These are phyloP conservation scores for Trichoderma sp. DNA, from an alignment of 2,329 filamentous ascomycete genomes.

Conservation along the genomic window DNA sequence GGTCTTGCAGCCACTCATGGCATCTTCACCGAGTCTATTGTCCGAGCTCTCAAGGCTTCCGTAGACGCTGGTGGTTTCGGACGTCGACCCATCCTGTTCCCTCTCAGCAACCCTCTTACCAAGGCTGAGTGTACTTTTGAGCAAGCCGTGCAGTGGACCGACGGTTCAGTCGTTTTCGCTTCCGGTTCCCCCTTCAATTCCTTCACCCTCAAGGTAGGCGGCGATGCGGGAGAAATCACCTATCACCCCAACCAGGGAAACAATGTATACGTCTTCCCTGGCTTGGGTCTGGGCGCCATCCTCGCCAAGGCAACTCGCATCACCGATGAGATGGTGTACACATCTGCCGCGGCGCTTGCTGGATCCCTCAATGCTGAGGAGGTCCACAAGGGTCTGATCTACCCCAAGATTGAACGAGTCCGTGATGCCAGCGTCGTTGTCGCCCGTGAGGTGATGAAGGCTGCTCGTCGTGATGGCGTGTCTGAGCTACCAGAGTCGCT, in stretches of 20 bases:
- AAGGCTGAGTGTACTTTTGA: slow-evolving; percentile 99
- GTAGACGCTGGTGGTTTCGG: slow-evolving; percentile 68
- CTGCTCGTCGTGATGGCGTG: slow-evolving; percentile 81
- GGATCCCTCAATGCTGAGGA: slow-evolving; percentile 80
- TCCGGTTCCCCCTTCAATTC: slow-evolving; percentile 90
- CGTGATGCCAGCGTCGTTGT: slow-evolving; percentile 86
- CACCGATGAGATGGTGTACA: slow-evolving; percentile 97
- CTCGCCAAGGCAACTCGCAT: slow-evolving; percentile 83
- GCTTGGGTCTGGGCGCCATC: slow-evolving; percentile 91
- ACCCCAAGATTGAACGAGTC: slow-evolving; percentile 89
- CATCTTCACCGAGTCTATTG: slow-evolving; percentile 86
- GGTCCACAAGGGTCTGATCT: slow-evolving; percentile 80
- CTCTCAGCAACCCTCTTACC: slow-evolving; percentile 91
- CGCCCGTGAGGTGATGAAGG: slow-evolving; percentile 89
- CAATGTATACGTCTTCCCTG: slow-evolving; percentile 93
- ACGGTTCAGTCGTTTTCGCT: slow-evolving; percentile 89
- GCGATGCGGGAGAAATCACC: slow-evolving; percentile 60
- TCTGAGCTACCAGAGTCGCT: slow-evolving; percentile 68
- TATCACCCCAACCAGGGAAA: slow-evolving; percentile 85
- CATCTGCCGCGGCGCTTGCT: slow-evolving; percentile 80
- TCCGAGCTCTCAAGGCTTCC: slow-evolving; percentile 69
- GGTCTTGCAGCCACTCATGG: slow-evolving; percentile 93
- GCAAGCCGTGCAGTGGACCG: slow-evolving; percentile 86
- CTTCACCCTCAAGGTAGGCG: slow-evolving; percentile 64
- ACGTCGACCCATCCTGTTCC: slow-evolving; percentile 88